Percentiles rank a stretch among this genome's conserved stretches.
Conservation (phyloP, 2,329 filamentous ascomycete species). For the Tolypocladium ophioglossoides region DNA sequence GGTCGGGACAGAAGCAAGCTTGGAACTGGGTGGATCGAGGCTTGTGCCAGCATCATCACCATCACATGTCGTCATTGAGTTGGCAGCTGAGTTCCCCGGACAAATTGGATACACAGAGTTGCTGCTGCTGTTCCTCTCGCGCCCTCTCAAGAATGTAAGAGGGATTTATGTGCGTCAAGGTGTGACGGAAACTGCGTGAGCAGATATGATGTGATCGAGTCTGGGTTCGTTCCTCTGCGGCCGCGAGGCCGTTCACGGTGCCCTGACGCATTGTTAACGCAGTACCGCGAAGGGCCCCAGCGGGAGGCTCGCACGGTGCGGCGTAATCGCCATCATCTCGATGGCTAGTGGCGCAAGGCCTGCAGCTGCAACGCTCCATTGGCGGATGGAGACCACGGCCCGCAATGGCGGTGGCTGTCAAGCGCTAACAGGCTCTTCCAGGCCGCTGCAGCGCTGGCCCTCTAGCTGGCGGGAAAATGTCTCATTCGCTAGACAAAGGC, state of each 20-base stretch:
- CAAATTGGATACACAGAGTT: too few species aligned
- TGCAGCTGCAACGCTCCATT: not conserved
- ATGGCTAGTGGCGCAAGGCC: not conserved
- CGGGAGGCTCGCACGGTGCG: conserved; percentile 3
- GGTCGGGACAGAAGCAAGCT: not conserved
- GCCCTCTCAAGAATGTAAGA: not conserved
- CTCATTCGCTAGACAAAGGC: not conserved
- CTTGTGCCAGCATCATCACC: not conserved
- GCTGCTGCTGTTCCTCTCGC: too few species aligned
- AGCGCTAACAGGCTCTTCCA: not conserved
- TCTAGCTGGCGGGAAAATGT: not conserved
- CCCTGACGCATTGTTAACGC: not conserved
- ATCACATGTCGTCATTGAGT: not conserved
- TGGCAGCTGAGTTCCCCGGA: not conserved
- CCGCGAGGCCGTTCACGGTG: not conserved
- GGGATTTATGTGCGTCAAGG: not conserved
- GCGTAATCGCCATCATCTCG: conserved; percentile 3
- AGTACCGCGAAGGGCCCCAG: not conserved
- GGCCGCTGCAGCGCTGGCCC: not conserved
- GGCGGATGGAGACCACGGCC: not conserved
- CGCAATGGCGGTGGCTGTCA: conserved; percentile 2
- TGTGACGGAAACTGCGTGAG: not conserved
- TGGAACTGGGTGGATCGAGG: not conserved
- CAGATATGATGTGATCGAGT: not conserved
- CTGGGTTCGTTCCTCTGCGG: not conserved